A percentile compares a stretch with the other conserved stretches of the same genome.
phyloP scores from a whole-genome alignment of 306 rosid species.

The Castanea mollissima region DNA sequence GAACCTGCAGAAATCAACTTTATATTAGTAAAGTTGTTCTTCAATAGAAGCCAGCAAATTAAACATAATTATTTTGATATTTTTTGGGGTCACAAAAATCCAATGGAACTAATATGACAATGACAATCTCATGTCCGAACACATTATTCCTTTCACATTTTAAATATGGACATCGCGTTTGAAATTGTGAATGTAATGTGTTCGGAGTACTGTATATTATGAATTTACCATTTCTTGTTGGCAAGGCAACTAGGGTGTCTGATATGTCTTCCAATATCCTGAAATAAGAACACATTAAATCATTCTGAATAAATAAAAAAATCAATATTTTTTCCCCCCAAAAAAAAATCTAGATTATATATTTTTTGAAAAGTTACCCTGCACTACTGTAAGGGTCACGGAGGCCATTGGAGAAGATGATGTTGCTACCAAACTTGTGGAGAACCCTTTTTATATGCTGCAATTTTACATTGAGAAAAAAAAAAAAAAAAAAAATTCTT shows the following conservation, averaged over 20 bases:
- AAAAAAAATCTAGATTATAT: no score
- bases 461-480: not conserved
- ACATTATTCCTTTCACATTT: no score
- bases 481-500: not conserved
- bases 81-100: no score
- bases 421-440: constrained; percentile 27
- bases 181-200: no score
- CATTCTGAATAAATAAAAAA: no score
- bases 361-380: constrained; percentile 35
- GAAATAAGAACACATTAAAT: not conserved
- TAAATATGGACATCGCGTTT: no score
- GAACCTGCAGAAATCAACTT: constrained; percentile 23
- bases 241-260: constrained; percentile 31
- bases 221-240: constrained; percentile 27
- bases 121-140: no score
- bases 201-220: no score
- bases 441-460: constrained; percentile 54
- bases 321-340: not conserved
- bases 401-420: constrained; percentile 48
- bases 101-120: no score
- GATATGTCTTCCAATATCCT: constrained; percentile 48
- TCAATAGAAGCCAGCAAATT: no score
- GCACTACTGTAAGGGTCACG: constrained; percentile 59
- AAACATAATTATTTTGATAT: no score
- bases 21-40: not conserved